Evolutionary conservation across 2,329 filamentous ascomycete species (phyloP), one percentile per base, ranked within the genome.

Genomic region (Sporothrix euskadiensis): DNA sequence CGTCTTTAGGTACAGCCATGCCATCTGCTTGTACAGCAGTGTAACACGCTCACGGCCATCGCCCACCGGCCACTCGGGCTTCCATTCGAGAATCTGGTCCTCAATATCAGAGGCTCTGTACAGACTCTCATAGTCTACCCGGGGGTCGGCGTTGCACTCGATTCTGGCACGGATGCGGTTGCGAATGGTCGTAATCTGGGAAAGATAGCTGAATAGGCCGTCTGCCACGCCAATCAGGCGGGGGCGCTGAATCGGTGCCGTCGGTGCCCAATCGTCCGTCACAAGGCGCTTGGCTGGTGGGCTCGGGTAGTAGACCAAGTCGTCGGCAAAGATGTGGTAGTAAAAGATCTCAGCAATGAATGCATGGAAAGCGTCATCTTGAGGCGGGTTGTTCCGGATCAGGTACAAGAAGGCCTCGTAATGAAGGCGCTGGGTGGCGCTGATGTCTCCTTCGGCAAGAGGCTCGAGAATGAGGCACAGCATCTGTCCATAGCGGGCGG

Each of bases 191-290:
- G 92, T 94, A 74, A 97, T 95, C 78, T 92, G 89, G 8, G 91
- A 91, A 41, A 97, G 90, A 79, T 92, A 90, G 47, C 88, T 87
- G 79, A 97, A 94, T 1, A 97, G 84, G 0, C 93, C 93, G 78
- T 97, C 94, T 56, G 92, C 89, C 35, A 97, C 91, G 30, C 94
- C 94, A 6, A 97, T 85, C 4, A 97, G 85, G n/a, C 88, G 85
- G 5, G 86, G 84, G 0, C 84, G 82, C 22, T 86, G 81, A 39
- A 87, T 84, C 2, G 82, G 79, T 0, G 81, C 76, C 54, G 81
- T 75, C 2, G 84, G 81, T 47, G 81, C 79, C 83, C 85, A 86
- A 57, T 84, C 81, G 70, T 85, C 83, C 0, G 81, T 81, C n/a
- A 82, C 82, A 9, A 85, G 78, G 8, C 81, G 82, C 16, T 78